Percentiles rank a stretch among this genome's conserved stretches.
Conservation (phyloP, 2,329 filamentous ascomycete species). For the Elsinoe necatrix region DNA sequence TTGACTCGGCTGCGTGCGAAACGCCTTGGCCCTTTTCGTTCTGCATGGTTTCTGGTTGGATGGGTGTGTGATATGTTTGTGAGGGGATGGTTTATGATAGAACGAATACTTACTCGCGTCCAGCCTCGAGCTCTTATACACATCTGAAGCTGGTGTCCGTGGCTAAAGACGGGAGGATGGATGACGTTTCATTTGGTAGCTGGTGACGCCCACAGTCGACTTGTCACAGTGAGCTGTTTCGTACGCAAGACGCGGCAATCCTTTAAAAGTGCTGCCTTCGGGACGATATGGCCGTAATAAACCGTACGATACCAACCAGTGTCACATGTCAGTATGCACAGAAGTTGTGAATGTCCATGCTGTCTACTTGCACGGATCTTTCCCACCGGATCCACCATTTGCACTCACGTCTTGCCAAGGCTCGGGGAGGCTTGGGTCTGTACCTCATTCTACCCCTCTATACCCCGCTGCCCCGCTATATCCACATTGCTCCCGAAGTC, state of each 20-base stretch:
- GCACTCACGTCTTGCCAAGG: not conserved
- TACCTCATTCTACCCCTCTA: not conserved
- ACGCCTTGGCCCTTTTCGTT: slow-evolving; percentile 34
- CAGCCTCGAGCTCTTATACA: not conserved
- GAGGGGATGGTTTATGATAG: not conserved
- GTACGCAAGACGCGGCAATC: not conserved
- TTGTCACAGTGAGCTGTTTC: not conserved
- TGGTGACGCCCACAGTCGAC: slow-evolving; percentile 1
- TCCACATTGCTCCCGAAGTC: slow-evolving; percentile 2
- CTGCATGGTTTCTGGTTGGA: slow-evolving; percentile 15
- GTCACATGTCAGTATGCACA: not conserved
- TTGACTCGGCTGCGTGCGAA: slow-evolving; percentile 36
- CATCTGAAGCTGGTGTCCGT: not conserved
- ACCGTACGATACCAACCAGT: no score
- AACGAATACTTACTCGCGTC: not conserved
- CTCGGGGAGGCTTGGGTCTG: not conserved
- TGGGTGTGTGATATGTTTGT: not conserved
- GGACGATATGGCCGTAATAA: no score
- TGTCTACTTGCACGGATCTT: not conserved
- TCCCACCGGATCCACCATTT: not conserved
- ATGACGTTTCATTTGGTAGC: slow-evolving; percentile 1
- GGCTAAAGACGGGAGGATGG: not conserved
- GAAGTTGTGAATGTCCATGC: not conserved
- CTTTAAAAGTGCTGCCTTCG: no score
- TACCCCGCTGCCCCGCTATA: slow-evolving; percentile 11